Percentiles rank a stretch among this genome's conserved stretches.
These are phyloP conservation scores for Phylloporus rhodoxanthus DNA, from an alignment of 768 basidiomycete species.

Conservation along the genomic window DNA sequence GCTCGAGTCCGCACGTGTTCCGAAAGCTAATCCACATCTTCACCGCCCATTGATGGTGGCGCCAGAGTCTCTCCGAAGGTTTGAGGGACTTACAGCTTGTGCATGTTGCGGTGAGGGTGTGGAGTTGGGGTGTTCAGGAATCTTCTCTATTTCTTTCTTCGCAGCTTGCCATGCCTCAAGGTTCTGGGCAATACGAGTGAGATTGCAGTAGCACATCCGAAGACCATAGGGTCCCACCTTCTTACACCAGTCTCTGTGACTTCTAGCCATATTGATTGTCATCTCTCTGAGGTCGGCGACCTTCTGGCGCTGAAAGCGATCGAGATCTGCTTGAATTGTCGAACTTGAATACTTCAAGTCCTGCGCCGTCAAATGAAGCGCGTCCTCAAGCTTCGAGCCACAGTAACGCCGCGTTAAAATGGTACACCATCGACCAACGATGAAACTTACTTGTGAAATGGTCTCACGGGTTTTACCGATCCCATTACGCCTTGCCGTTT, in stretches of 20 bases:
- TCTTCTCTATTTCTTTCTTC: constrained; percentile 83
- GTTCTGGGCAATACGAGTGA: constrained; percentile 52
- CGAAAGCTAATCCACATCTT: constrained; percentile 15
- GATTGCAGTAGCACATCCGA: constrained; percentile 5
- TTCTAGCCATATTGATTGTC: constrained; percentile 82
- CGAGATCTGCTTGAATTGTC: constrained; percentile 95
- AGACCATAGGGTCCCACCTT: constrained; percentile 49
- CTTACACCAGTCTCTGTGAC: constrained; percentile 95
- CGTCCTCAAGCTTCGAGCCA: constrained; percentile 79
- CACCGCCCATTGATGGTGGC: constrained; percentile 64
- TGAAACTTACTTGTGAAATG: constrained; percentile 75
- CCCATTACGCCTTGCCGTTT: constrained; percentile 85
- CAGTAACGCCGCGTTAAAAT: constrained; percentile 11
- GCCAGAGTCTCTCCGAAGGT: constrained; percentile 57
- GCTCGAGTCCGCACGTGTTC: constrained; percentile 11
- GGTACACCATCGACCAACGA: constrained; percentile 6
- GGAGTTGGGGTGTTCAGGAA: constrained; percentile 85
- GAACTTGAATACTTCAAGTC: constrained; percentile 95
- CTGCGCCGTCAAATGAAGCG: constrained; percentile 83
- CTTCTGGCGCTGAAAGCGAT: constrained; percentile 97
- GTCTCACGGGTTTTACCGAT: constrained; percentile 93
- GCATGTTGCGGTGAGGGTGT: constrained; percentile 38
- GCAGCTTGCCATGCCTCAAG: constrained; percentile 97
- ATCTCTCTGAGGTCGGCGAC: constrained; percentile 94
- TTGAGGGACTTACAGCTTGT: constrained; percentile 31